Conservation (phyloP, 139 green algal genomes). For the Edaphochlamys debaryana region DNA sequence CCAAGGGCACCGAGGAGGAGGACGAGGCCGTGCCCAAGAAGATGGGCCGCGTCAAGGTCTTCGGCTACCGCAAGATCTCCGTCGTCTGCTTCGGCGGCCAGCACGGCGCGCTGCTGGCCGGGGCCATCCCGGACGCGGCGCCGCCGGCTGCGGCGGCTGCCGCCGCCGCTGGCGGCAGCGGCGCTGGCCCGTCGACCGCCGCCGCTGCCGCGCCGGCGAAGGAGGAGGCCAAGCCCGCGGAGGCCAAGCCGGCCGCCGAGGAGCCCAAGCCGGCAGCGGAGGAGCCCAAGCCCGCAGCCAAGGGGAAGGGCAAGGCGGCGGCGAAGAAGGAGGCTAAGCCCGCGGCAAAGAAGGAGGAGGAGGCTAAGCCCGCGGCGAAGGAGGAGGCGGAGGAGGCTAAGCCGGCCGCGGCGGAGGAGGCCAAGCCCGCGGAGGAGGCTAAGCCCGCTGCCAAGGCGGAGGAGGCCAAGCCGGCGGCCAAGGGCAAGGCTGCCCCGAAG, state of each 20-base stretch:
- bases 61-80: constrained; percentile 58
- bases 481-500: neutral
- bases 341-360: neutral
- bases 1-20: constrained; percentile 81
- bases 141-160: neutral
- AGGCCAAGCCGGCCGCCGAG: too few relatives aligned
- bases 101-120: constrained; percentile 74
- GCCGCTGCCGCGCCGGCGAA: neutral
- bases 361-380: neutral
- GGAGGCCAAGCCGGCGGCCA: neutral
- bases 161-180: neutral
- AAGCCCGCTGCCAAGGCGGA: neutral
- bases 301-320: neutral
- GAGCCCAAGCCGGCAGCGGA: neutral
- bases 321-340: neutral
- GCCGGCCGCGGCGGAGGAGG: neutral
- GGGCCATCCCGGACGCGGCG: constrained; percentile 8
- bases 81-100: constrained; percentile 82
- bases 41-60: constrained; percentile 62
- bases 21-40: constrained; percentile 71
- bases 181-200: neutral
- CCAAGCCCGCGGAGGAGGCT: neutral
- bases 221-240: neutral
- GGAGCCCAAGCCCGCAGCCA: neutral
- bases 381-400: neutral